phyloP scores from a whole-genome alignment of 306 rosid genomes.

The Mimosa bimucronata region DNA sequence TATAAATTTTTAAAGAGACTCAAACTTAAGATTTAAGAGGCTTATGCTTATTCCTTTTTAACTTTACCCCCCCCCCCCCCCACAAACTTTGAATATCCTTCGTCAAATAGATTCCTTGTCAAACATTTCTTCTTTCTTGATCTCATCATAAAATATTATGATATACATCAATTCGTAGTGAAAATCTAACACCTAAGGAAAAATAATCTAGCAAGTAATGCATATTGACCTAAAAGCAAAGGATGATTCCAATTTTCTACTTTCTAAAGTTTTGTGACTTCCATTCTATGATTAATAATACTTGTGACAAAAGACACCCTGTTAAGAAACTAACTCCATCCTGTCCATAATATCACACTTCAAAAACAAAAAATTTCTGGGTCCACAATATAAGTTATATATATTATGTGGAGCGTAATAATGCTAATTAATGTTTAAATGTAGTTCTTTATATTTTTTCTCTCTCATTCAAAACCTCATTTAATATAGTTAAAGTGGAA shows the following conservation, averaged over 20 bases:
- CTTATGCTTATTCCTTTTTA: not conserved
- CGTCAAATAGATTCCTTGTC: not conserved
- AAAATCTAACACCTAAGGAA: not conserved
- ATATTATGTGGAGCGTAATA: too few relatives aligned
- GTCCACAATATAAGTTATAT: too few relatives aligned
- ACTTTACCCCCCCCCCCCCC: too few relatives aligned
- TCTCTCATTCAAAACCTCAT: too few relatives aligned
- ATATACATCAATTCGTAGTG: not conserved
- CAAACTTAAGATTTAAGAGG: not conserved
- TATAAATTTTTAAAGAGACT: not conserved
- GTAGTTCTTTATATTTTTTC: too few relatives aligned
- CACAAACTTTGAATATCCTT: slow-evolving; percentile 12
- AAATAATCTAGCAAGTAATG: not conserved
- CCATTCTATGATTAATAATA: not conserved
- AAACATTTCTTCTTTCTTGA: not conserved
- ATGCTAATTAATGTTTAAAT: too few relatives aligned
- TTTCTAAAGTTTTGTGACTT: not conserved
- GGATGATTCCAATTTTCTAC: not conserved
- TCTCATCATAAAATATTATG: not conserved
- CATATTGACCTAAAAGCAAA: not conserved
- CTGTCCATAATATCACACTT: too few relatives aligned
- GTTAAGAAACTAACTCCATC: too few relatives aligned
- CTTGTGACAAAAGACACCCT: not conserved
- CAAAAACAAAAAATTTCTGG: too few relatives aligned
- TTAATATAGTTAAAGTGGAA: too few relatives aligned